Base-by-base conservation (phyloP, 441 rosid genomes). In the Croton laevigatus region DNA sequence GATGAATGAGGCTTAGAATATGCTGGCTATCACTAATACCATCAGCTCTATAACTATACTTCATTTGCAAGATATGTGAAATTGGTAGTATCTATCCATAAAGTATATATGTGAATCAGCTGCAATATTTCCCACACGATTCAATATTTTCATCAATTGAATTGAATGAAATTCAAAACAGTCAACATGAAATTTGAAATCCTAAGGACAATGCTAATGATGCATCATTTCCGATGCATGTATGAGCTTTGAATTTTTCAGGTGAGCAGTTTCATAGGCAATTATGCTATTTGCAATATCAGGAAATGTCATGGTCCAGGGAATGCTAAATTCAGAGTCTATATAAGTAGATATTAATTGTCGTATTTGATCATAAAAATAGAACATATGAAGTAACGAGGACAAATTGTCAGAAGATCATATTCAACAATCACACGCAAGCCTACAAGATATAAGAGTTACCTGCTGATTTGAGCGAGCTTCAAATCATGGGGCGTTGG, bases 381-480 rank as follows among this genome's bases (percentile, higher is more conserved):
- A 8, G 61, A 22, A 48, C 20, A 45, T 64, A 12, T 44, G 13
- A 62, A 44, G 66, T 22, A n/a, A 62, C 12, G 4, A 32, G 42
- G 16, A 40, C 62, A 32, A 45, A 48, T 9, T 52, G 40, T 42
- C 16, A 64, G n/a, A 20, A 13, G 20, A 57, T 19, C 49, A 65
- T 27, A 42, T 2, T 17, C 32, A 40, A 44, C 19, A 32, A 7
- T 14, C 27, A 65, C 0, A 23, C 0, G 42, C 1, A 42, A 57
- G 19, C 20, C 62, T 4, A 65, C 19, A 62, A 45, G 38, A 54
- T 17, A 40, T 9, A 52, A 66, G 44, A 74, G 17, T 62, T 79
- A 68, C 91, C 88, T 87, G 91, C 71, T 87, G 91, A 69, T 87
- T 87, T 53, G 89, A 87, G 77, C 84, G 91, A 7, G 91, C 91